These are phyloP conservation scores for Arctium lappa DNA, from an alignment of 129 eudicot genomes.

Conservation along the genomic window DNA sequence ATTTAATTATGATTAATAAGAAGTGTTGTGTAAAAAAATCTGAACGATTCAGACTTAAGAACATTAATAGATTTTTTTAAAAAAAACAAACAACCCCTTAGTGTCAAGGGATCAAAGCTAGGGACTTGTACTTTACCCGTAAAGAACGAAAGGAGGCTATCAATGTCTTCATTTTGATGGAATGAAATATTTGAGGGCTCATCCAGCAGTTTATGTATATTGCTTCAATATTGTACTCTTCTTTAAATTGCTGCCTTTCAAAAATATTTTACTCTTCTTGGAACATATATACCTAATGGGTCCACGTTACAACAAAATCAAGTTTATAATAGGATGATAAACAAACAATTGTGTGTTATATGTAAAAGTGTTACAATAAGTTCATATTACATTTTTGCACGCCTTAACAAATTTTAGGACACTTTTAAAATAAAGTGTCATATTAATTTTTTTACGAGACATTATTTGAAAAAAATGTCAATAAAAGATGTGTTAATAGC, in stretches of 20 bases:
- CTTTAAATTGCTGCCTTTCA: not conserved
- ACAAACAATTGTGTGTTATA: not conserved
- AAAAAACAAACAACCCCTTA: not conserved
- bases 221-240: not conserved
- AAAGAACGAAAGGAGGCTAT: not conserved
- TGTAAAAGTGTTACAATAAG: not conserved
- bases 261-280: no score
- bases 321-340: no score
- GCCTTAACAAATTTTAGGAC: no score
- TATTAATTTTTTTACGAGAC: no score
- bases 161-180: not conserved
- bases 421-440: no score
- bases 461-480: no score
- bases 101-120: not conserved
- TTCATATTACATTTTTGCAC: no score
- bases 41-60: no score
- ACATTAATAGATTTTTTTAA: no score
- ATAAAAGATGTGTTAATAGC: not conserved
- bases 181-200: no score
- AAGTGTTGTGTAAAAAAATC: no score
- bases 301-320: not conserved
- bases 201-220: not conserved
- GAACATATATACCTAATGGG: not conserved
- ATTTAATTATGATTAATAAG: no score
- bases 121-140: not conserved